Evolutionary conservation across 495 filamentous ascomycete genomes (phyloP), one percentile per base, ranked within the genome.

Genomic region (Zalerion maritima): DNA sequence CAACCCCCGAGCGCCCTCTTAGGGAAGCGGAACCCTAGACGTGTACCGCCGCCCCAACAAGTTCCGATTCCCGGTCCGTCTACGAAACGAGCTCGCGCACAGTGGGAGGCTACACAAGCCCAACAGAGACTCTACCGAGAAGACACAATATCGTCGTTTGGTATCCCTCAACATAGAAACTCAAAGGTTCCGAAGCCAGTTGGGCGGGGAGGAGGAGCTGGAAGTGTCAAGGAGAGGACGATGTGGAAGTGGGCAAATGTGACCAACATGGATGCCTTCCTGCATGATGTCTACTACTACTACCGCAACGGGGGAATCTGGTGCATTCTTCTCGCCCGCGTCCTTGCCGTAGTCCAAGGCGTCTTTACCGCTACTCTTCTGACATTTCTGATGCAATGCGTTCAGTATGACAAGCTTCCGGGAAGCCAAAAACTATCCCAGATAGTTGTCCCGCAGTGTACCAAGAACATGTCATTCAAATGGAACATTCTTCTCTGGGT

Each of bases 221-320:
- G 41, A 51, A 72, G 75, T 43, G 75, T 78, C 8, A 80, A 76
- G 53, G 74, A 85, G 42, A 81, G 74, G 50, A 87, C 89, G 3
- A 75, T 93, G 67, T 96, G 86, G 79, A 75, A 77, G 46, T 97
- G 89, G 84, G 80, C 81, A 33, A 94, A 94, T 45, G 81, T 92
- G 18, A 70, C 75, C 24, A 89, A 96, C 45, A 57, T 97, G 34
- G 89, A 97, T 49, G 78, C 74, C 35, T 96, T 94, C 49, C 66
- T 97, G 25, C 64, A 69, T 37, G 79, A 93, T 31, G 87, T 94
- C 14, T 97, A 96, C 49, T 64, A 75, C 23, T 97, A 96, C 46
- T 97, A 79, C 49, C 52, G 73, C 13, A 81, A 81, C 0, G 71
- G 78, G 38, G 89, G 89, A 5, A 76, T 94, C 14, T 91, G 81